phyloP scores from a whole-genome alignment of 2,329 filamentous ascomycete genomes.

The Neopestalotiopsis sp. region DNA sequence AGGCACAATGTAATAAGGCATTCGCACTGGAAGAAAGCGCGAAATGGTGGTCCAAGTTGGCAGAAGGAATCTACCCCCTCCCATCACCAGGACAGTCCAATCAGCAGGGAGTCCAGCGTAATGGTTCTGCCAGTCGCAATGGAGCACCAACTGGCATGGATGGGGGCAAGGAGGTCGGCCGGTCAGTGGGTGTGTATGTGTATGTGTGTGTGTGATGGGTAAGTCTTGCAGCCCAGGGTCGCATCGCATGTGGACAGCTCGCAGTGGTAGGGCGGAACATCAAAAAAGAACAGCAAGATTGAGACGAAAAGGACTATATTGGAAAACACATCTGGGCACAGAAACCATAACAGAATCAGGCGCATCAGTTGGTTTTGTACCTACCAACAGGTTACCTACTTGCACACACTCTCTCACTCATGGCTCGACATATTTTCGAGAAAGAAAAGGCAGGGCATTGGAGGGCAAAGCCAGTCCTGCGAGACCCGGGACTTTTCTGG shows the following conservation, averaged over 20 bases:
- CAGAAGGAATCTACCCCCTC: background rate
- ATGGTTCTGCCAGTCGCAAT: constrained; percentile 12
- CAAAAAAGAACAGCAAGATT: no score
- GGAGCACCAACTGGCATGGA: background rate
- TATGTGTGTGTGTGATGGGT: background rate
- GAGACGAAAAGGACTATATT: no score
- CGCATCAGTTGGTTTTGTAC: no score
- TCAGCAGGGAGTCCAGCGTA: constrained; percentile 9
- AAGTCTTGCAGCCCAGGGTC: background rate
- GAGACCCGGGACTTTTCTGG: no score
- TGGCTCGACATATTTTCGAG: no score
- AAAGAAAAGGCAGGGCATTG: no score
- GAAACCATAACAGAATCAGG: no score
- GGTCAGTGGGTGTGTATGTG: background rate
- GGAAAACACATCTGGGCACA: no score
- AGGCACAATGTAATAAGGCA: background rate
- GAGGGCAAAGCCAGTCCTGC: no score
- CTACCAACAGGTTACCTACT: no score
- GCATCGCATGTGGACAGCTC: background rate
- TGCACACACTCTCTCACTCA: no score
- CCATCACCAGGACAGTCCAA: constrained; percentile 10
- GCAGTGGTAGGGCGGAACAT: background rate
- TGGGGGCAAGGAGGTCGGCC: background rate
- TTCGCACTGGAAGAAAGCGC: background rate
- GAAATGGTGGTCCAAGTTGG: background rate